Evolutionary conservation across 2,329 filamentous ascomycete genomes (phyloP), one percentile per base, ranked within the genome.

Genomic region (Coniochaeta prunicola): DNA sequence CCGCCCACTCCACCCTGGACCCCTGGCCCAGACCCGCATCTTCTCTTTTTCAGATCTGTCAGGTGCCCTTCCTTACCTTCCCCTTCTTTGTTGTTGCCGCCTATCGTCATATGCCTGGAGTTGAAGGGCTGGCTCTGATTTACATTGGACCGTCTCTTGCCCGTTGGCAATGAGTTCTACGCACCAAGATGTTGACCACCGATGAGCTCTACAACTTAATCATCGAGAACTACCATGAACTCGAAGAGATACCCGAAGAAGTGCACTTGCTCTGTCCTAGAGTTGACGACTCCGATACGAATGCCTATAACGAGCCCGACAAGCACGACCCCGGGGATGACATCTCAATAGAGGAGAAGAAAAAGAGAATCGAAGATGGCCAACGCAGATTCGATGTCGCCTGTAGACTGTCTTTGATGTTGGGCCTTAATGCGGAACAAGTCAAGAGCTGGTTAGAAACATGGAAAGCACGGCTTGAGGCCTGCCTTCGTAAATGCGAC

Each of bases 191-290:
- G 45, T n/a, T 60, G 48, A 45, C n/a, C 26, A 21, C 57, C 19
- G 61, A 63, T 34, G 53, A 48, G 21, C 36, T 68, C 13, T 61
- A 62, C 21, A 42, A 61, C n/a, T 40, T 59, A 1, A 61, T 66
- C 30, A 58, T 67, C 17, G 55, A 58, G 13, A 63, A 64, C 63
- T 61, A 65, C 45, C 61, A 63, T 8, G 58, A 57, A 24, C 66
- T 67, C 26, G 60, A 66, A 34, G 60, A 63, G 12, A 62, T 64
- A 28, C 74, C 76, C 3, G 45, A 70, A n/a, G 73, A 80, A 15
- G 73, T 77, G 26, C 89, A 92, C 66, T 77, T 90, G 57, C 82
- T 91, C 60, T 92, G 89, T 62, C 87, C 89, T 1, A 84, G 83
- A 61, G 71, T 83, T 59, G 74, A 77, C 64, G 81, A 85, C 53